Evolutionary conservation across 164 flowering plant genomes (phyloP), one percentile per base, ranked within the genome.

Genomic region (Sedum album): DNA sequence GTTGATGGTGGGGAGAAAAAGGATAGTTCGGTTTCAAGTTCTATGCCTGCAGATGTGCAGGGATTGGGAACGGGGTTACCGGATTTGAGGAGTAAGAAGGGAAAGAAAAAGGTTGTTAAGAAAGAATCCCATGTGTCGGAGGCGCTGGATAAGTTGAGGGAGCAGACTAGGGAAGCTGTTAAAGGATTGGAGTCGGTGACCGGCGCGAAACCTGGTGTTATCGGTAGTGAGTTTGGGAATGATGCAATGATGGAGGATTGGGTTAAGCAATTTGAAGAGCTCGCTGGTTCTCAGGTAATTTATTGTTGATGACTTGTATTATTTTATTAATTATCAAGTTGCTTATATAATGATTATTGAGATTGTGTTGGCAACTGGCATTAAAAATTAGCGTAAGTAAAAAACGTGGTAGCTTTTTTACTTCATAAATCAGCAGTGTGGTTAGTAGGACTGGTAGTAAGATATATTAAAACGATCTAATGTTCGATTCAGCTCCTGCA

Each of bases 251-350:
- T 94, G 79, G 99, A 88, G 69, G 95, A 95, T 70, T 92, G 88
- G 86, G 91, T 88, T 60, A 95, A 95, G 85, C 97, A 95, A 76
- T 92, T 95, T 76, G 96, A 90, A 80, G 89, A 87, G 75, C 82
- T 95, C 60, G 84, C 96, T 65, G 97, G 96, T 15, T 72, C 93
- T 77, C 96, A 95, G 97, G 99, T 91, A 79, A 69, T 65, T 5
- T 35, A 21, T 64, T 20, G 1, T 28, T 74, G 38, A 18, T 31
- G 39, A 31, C 15, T 60, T 30, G 35, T 35, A 23, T 8, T 67
- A 33, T 17, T 2, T 17, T 9, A 65, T 65, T 38, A 18, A 63
- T 42, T 18, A 20, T 31, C 1, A 2, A 31, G 1, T 63, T 21
- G 20, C 25, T 63, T 21, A 15, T 38, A n/a, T 57, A 28, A 26